Evolutionary conservation across 352 stramenopile species (phyloP), one percentile per base, ranked within the genome.

Genomic region (Globisporangium sylvaticum): DNA sequence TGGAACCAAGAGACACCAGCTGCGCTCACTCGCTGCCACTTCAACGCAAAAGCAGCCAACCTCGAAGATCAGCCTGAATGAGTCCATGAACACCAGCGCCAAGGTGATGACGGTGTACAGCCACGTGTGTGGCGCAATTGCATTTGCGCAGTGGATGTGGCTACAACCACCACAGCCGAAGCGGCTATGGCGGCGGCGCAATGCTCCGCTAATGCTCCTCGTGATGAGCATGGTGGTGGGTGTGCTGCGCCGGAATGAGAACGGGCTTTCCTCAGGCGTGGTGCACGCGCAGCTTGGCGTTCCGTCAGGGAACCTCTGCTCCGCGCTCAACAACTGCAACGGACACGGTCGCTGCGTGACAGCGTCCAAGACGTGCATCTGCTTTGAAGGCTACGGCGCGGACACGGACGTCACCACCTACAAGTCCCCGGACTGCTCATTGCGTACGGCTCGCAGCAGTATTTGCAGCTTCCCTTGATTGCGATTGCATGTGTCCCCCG

Each of bases 341-440:
- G 90, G 87, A 32, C 88, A 98, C 54, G 92, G 93, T 25, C 79
- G 77, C 39, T 98, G 93, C 75, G 78, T 94, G 66, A 83, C 88
- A 24, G 68, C 76, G 57, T 94, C 76, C 65, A 94, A 95, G 64
- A 93, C 75, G 12, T 98, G 94, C 74, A 71, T 76, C 22, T 98
- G 94, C 79, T 93, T 82, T 58, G 85, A 97, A 59, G 92, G 91
- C 22, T 98, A 79, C 56, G 94, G 94, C 31, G 82, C 89, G 18
- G 66, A 80, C 58, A 83, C 83, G 34, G 92, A 98, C 68, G 66
- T 97, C 60, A 71, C 87, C 12, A 58, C 73, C 44, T 96, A 96
- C 74, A 79, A 81, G 32, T 74, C 87, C 1, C 85, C 90, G 1
- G 91, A 98, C 69, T 98, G 92, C 69, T 97, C 85, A 1, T 63